Evolutionary conservation across 2,329 filamentous ascomycete genomes (phyloP).

Genomic region (Sclerotinia subarctica): DNA sequence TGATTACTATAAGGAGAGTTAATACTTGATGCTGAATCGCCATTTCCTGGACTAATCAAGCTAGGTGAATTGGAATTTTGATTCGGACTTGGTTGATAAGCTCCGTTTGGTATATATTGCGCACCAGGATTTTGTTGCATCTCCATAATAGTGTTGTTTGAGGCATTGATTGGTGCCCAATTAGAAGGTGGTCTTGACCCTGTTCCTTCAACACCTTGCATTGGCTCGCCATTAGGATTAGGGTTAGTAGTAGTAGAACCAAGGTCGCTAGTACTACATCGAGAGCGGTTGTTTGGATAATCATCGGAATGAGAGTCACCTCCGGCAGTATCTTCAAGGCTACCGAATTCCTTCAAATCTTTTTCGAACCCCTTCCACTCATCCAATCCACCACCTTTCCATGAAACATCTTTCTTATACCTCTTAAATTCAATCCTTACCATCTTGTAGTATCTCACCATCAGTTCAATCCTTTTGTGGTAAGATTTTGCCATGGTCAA

Average conservation of each 20-base stretch:
- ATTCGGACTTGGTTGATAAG: constrained; percentile 29
- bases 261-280: constrained; percentile 35
- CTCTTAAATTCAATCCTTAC: constrained; percentile 47
- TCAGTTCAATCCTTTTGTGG: constrained; percentile 50
- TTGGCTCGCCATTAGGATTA: constrained; percentile 32
- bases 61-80: constrained; percentile 31
- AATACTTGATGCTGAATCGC: constrained; percentile 30
- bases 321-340: constrained; percentile 27
- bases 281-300: constrained; percentile 26
- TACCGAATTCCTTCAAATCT: constrained; percentile 54
- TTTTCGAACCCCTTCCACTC: constrained; percentile 52
- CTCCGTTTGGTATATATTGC: constrained; percentile 26
- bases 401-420: constrained; percentile 26
- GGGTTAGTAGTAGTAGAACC: constrained; percentile 21
- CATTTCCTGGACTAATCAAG: constrained; percentile 32
- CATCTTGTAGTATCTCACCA: constrained; percentile 51
- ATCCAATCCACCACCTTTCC: constrained; percentile 50
- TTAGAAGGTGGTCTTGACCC: constrained; percentile 28
- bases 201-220: constrained; percentile 35
- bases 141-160: constrained; percentile 27
- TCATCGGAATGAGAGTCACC: constrained; percentile 33
- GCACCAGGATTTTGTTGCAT: constrained; percentile 30
- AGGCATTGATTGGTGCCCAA: constrained; percentile 35
- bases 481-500: constrained; percentile 58
- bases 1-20: constrained; percentile 31